Evolutionary conservation across 768 basidiomycete species (phyloP).

Genomic region (Cystofilobasidium macerans): DNA sequence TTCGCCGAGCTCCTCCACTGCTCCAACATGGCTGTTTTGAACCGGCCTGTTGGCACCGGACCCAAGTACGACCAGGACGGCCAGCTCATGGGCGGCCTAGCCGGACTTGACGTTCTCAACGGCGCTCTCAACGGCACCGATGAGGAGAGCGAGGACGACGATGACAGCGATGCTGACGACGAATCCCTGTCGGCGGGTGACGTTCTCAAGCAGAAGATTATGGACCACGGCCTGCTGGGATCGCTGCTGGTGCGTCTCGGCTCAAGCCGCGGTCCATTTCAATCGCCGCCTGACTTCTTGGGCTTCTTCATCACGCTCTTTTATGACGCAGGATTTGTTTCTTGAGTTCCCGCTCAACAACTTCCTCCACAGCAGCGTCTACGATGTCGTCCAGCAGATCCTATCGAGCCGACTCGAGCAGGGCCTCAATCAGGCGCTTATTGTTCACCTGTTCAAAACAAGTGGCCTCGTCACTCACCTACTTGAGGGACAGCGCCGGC

Average conservation of each 20-base stretch:
- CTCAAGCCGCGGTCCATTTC: constrained; percentile 47
- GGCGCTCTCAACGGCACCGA: constrained; percentile 55
- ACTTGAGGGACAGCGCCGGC: constrained; percentile 68
- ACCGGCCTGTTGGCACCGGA: constrained; percentile 59
- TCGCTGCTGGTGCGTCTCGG: constrained; percentile 58
- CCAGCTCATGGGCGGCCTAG: constrained; percentile 72
- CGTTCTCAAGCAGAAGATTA: constrained; percentile 62
- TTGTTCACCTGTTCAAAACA: constrained; percentile 74
- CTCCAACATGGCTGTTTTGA: constrained; percentile 93
- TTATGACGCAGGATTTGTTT: constrained; percentile 62
- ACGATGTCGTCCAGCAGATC: constrained; percentile 90
- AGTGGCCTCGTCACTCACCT: constrained; percentile 72
- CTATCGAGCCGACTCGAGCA: constrained; percentile 68
- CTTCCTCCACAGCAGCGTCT: constrained; percentile 90
- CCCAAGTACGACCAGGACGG: constrained; percentile 72
- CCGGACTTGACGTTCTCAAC: constrained; percentile 73
- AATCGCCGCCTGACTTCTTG: neutral
- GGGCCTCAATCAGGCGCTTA: constrained; percentile 74
- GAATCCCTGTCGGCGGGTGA: constrained; percentile 48
- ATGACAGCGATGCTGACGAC: constrained; percentile 36
- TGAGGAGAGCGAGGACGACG: constrained; percentile 49
- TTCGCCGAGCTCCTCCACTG: constrained; percentile 95
- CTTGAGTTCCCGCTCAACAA: constrained; percentile 97
- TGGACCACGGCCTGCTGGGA: constrained; percentile 60
- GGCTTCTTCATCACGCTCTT: neutral